A percentile compares a stretch with the other conserved stretches of the same genome.
These are phyloP conservation scores for Globisporangium carolinianum DNA, from an alignment of 352 stramenopile species.

Conservation along the genomic window DNA sequence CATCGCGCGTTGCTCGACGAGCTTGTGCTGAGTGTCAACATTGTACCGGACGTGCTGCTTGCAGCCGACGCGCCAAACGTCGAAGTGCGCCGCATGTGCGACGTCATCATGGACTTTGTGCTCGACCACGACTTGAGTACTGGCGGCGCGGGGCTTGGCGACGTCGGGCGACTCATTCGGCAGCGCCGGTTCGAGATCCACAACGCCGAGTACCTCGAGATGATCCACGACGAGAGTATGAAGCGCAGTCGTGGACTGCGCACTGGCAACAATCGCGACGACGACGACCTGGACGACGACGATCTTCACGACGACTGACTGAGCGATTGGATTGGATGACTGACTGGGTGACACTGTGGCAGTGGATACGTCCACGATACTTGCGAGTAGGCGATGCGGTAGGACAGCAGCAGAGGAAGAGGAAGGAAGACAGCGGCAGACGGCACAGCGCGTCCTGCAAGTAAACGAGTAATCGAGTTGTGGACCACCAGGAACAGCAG, in stretches of 20 bases:
- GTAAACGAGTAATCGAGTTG: too few species aligned
- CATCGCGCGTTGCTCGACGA: constrained; percentile 76
- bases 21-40: constrained; percentile 61
- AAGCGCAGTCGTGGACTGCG: constrained; percentile 11
- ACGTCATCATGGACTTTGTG: constrained; percentile 83
- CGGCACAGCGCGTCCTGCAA: too few species aligned
- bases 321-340: too few species aligned
- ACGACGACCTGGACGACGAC: background rate
- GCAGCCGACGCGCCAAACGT: constrained; percentile 72
- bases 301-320: background rate
- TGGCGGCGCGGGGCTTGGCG: constrained; percentile 32
- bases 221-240: constrained; percentile 55
- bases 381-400: too few species aligned
- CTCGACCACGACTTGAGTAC: constrained; percentile 72
- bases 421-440: too few species aligned
- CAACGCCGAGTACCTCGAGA: constrained; percentile 83
- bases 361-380: background rate
- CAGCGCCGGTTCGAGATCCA: constrained; percentile 83
- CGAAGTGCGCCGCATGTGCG: constrained; percentile 81
- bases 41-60: constrained; percentile 73
- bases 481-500: too few species aligned
- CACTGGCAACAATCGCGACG: background rate
- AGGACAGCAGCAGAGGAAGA: too few species aligned
- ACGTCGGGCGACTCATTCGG: constrained; percentile 75
- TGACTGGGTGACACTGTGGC: too few species aligned